Percentiles rank a stretch among this genome's conserved stretches.
phyloP scores from a whole-genome alignment of 164 flowering plant species.

The Pachysandra terminalis region DNA sequence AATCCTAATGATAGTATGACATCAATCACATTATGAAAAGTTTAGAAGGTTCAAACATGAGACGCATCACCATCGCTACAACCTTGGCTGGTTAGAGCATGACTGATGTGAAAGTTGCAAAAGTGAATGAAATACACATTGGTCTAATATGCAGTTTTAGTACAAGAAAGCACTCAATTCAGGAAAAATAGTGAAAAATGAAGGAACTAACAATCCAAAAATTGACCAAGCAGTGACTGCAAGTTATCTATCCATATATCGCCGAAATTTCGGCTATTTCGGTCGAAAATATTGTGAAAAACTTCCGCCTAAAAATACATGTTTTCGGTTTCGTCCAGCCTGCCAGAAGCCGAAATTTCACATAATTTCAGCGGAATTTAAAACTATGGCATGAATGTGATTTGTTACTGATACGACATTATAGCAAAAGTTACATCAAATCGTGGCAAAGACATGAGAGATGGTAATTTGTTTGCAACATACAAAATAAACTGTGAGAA shows the following conservation, averaged over 20 bases:
- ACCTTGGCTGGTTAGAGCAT: background rate
- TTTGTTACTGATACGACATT: too few species aligned
- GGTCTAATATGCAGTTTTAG: background rate
- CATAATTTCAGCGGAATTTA: too few species aligned
- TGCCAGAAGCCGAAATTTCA: too few species aligned
- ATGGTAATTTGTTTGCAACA: too few species aligned
- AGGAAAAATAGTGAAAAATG: background rate
- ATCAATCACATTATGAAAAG: background rate
- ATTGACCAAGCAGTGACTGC: background rate
- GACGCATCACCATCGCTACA: background rate
- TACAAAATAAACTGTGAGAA: too few species aligned
- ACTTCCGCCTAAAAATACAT: too few species aligned
- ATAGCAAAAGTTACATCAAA: too few species aligned
- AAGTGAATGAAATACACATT: background rate
- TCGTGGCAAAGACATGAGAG: too few species aligned
- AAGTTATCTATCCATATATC: background rate
- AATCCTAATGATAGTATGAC: background rate
- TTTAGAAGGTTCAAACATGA: background rate
- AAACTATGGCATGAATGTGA: too few species aligned
- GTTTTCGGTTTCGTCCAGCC: too few species aligned
- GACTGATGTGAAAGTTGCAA: background rate
- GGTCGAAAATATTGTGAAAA: too few species aligned
- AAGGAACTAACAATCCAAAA: background rate
- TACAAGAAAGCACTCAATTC: background rate
- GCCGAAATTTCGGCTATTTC: too few species aligned